Conservation (phyloP, 768 basidiomycete species). For the Mycena belliarum region DNA sequence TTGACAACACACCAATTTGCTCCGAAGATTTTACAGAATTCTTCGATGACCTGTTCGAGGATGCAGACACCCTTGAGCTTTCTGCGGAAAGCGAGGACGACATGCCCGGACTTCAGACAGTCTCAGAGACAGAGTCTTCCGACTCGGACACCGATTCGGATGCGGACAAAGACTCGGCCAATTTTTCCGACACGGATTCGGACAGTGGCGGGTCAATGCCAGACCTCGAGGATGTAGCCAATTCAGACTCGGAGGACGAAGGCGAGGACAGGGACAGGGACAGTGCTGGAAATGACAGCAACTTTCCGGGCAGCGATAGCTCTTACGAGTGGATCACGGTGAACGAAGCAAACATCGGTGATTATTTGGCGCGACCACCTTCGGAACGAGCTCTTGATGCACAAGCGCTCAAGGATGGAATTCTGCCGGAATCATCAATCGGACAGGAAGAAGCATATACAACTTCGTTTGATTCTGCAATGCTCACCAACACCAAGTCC, state of each 20-base stretch:
- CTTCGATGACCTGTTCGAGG: neutral
- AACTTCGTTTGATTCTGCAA: no score
- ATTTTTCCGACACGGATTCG: neutral
- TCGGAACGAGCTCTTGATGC: no score
- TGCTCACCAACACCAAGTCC: no score
- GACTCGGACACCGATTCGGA: neutral
- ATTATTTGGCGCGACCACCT: no score
- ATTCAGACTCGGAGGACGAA: neutral
- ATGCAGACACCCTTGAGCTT: neutral
- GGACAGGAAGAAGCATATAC: no score
- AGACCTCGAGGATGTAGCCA: neutral
- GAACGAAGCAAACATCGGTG: no score
- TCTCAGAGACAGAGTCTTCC: neutral
- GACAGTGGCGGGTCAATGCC: neutral
- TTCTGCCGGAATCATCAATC: no score
- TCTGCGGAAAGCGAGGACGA: neutral
- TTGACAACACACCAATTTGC: conserved; percentile 3
- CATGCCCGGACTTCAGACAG: neutral
- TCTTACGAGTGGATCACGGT: neutral
- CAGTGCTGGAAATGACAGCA: neutral
- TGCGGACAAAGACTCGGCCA: neutral
- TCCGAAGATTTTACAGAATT: neutral
- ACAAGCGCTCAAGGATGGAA: no score
- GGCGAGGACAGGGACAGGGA: neutral
- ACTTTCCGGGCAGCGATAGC: neutral